Conservation (phyloP, 2,329 filamentous ascomycete species). For the Scytalidium sp. region DNA sequence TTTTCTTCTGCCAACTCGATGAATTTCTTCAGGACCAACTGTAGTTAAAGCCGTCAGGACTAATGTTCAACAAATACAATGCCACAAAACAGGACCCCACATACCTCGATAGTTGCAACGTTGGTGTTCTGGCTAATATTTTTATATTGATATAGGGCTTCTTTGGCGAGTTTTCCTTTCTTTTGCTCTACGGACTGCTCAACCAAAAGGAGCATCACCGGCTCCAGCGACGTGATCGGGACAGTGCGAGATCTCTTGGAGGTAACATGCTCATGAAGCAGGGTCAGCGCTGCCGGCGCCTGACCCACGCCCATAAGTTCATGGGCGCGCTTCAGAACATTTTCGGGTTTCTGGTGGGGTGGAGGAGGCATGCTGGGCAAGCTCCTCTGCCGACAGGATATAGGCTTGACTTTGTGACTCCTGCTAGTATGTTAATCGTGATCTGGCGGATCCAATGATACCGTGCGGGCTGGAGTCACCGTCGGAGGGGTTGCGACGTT, state of each 20-base stretch:
- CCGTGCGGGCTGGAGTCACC: not conserved
- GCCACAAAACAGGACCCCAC: slow-evolving; percentile 5
- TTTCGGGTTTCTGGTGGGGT: slow-evolving; percentile 96
- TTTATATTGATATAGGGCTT: slow-evolving; percentile 99
- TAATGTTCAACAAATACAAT: not conserved
- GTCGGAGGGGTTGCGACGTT: not conserved
- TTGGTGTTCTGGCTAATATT: slow-evolving; percentile 99
- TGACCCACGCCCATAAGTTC: slow-evolving; percentile 98
- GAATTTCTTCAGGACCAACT: slow-evolving; percentile 94
- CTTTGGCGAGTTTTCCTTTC: slow-evolving; percentile 98
- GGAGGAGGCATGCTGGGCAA: slow-evolving; percentile 65
- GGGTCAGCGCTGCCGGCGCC: slow-evolving; percentile 83
- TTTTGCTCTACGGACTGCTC: slow-evolving; percentile 95
- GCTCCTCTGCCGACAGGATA: not conserved
- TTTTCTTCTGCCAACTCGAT: slow-evolving; percentile 96
- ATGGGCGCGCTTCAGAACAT: slow-evolving; percentile 97
- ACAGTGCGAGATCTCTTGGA: slow-evolving; percentile 97
- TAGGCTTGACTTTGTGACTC: not conserved
- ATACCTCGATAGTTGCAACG: slow-evolving; percentile 92
- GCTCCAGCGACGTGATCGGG: slow-evolving; percentile 92
- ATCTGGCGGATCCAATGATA: not conserved
- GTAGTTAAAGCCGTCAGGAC: slow-evolving; percentile 17
- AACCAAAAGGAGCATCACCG: slow-evolving; percentile 96
- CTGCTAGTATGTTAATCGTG: not conserved
- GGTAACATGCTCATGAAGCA: slow-evolving; percentile 98